Percentiles rank a stretch among this genome's conserved stretches.
Conservation (phyloP, 495 filamentous ascomycete genomes). For the Neurospora sp. region DNA sequence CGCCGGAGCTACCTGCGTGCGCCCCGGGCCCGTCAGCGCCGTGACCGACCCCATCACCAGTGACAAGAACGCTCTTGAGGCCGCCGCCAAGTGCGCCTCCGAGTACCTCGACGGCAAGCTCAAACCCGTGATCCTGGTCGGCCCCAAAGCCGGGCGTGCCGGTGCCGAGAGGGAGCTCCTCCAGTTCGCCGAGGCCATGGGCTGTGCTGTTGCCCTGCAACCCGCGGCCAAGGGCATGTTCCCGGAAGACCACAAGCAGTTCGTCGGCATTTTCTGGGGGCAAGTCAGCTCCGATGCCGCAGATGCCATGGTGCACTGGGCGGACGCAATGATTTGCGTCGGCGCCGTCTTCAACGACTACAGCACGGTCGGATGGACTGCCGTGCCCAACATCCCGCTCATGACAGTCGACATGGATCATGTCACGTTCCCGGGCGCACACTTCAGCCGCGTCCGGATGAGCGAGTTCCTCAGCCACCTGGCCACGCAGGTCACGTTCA, state of each 20-base stretch:
- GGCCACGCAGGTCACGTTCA: conserved; percentile 3
- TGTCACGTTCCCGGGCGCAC: conserved; percentile 12
- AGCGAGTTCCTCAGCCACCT: conserved; percentile 11
- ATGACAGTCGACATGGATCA: conserved; percentile 15
- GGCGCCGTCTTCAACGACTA: conserved; percentile 17
- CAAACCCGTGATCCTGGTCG: conserved; percentile 16
- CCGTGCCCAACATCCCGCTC: conserved; percentile 12
- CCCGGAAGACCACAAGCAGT: conserved; percentile 14
- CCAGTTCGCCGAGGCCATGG: conserved; percentile 14
- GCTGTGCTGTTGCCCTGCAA: conserved; percentile 17
- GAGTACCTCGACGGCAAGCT: conserved; percentile 16
- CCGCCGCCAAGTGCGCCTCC: conserved; percentile 8
- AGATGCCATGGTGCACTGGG: conserved; percentile 16
- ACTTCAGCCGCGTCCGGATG: conserved; percentile 15
- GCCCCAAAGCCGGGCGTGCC: conserved; percentile 12
- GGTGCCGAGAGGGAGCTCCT: conserved; percentile 11
- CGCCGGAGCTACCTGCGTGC: conserved; percentile 33
- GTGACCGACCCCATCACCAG: conserved; percentile 9
- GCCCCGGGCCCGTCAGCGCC: conserved; percentile 15
- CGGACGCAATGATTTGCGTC: conserved; percentile 15
- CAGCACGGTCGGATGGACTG: conserved; percentile 19
- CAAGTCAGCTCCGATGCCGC: conserved; percentile 16
- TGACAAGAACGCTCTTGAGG: conserved; percentile 10
- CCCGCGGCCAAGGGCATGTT: conserved; percentile 21
- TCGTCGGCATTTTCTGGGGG: conserved; percentile 18